Conservation (phyloP, 1,139 yeast species). For the Candida sp. region DNA sequence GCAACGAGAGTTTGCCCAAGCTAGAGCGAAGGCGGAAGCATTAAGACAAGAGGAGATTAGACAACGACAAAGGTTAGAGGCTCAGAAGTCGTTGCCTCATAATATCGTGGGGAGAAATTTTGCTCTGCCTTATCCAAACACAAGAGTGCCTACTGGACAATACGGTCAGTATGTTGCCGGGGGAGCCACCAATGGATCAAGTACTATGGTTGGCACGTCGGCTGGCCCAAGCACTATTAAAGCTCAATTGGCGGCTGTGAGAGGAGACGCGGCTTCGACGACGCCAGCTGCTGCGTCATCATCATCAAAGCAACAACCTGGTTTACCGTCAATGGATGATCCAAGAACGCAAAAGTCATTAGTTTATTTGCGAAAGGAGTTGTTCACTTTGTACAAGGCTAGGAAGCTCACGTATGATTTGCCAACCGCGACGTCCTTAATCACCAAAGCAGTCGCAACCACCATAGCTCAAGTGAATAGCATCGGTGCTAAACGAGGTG, state of each 20-base stretch:
- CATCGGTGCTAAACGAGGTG: constrained; percentile 86
- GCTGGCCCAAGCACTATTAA: constrained; percentile 31
- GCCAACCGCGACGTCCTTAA: constrained; percentile 74
- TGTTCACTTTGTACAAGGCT: constrained; percentile 70
- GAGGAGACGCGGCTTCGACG: constrained; percentile 31
- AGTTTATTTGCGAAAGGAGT: constrained; percentile 72
- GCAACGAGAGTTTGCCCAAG: constrained; percentile 65
- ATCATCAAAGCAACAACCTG: constrained; percentile 1
- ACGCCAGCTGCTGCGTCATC: background rate
- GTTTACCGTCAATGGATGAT: constrained; percentile 44
- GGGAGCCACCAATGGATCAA: constrained; percentile 10
- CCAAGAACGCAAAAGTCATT: constrained; percentile 58
- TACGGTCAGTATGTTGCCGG: constrained; percentile 21
- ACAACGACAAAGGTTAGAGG: constrained; percentile 41
- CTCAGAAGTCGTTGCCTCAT: constrained; percentile 29
- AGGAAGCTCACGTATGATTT: constrained; percentile 68
- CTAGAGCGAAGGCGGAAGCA: constrained; percentile 61
- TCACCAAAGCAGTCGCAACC: constrained; percentile 93
- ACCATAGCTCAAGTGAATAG: constrained; percentile 90
- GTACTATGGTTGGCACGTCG: constrained; percentile 1
- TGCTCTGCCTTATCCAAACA: constrained; percentile 28
- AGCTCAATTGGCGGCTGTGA: constrained; percentile 58
- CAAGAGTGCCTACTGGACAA: constrained; percentile 28
- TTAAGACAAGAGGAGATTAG: constrained; percentile 54
- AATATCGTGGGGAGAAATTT: constrained; percentile 30